These are phyloP conservation scores for Blastomyces parvus DNA, from an alignment of 2,329 filamentous ascomycete species.

Conservation along the genomic window DNA sequence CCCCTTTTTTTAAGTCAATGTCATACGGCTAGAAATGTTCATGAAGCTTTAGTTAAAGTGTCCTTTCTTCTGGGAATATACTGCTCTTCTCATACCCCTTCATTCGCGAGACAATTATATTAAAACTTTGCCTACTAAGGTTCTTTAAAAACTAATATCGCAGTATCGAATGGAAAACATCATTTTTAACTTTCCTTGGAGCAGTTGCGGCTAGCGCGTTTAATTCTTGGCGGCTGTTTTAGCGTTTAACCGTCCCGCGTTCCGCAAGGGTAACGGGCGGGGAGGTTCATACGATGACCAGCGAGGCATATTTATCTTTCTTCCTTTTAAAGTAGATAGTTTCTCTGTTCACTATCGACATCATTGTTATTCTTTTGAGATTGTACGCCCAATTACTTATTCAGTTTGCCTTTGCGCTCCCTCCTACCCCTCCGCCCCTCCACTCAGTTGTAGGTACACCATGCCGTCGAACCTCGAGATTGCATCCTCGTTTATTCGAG, in stretches of 20 bases:
- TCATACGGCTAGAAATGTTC: background rate
- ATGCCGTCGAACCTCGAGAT: constrained; percentile 48
- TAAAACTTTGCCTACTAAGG: background rate
- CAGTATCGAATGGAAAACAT: too few relatives aligned
- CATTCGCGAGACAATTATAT: background rate
- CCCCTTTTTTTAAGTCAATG: background rate
- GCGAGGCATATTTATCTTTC: background rate
- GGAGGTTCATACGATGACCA: background rate
- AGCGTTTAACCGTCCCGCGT: background rate
- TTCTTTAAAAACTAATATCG: background rate
- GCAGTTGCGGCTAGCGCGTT: background rate
- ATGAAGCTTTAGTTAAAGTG: background rate
- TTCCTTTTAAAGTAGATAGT: background rate
- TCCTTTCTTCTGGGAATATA: background rate
- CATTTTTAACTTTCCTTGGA: background rate
- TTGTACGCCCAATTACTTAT: background rate
- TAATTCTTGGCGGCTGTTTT: background rate
- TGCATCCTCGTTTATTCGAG: constrained; percentile 80
- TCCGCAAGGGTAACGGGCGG: background rate
- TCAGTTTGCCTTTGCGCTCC: background rate
- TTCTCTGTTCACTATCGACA: too few relatives aligned
- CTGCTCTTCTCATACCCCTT: background rate
- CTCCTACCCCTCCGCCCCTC: background rate
- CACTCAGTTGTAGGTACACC: background rate
- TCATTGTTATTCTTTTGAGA: background rate